phyloP scores from a whole-genome alignment of 139 green algal genomes.

The Limnomonas spitsbergensis region DNA sequence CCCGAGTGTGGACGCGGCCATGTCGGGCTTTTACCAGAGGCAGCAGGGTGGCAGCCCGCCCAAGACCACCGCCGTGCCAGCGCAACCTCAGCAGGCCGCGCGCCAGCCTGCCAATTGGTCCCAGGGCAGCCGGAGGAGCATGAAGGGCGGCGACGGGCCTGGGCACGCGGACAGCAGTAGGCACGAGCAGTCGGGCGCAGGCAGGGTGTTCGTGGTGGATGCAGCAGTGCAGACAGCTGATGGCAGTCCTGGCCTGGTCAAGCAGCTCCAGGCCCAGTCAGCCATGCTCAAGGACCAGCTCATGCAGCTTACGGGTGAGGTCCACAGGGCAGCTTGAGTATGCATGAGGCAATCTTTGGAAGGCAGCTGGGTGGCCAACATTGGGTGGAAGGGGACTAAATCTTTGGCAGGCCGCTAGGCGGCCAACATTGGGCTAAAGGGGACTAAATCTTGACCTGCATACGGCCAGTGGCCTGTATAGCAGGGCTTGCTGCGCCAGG shows the following conservation, averaged over 20 bases:
- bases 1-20: not conserved
- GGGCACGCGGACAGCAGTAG: not conserved
- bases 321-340: not conserved
- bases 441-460: too few relatives aligned
- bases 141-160: not conserved
- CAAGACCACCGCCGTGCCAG: not conserved
- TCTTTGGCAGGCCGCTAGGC: too few relatives aligned
- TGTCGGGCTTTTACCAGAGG: not conserved
- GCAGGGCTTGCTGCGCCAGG: too few relatives aligned
- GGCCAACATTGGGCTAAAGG: too few relatives aligned
- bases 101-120: not conserved
- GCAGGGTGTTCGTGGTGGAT: conserved; percentile 19
- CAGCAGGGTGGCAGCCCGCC: not conserved
- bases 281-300: conserved; percentile 44
- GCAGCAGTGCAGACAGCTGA: conserved; percentile 42
- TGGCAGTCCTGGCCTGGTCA: conserved; percentile 9
- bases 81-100: not conserved
- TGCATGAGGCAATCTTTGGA: too few relatives aligned
- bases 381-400: too few relatives aligned
- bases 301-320: conserved; percentile 28
- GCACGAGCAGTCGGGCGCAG: not conserved
- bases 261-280: conserved; percentile 35
- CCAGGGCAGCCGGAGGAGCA: conserved; percentile 16
- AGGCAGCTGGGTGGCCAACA: too few relatives aligned
- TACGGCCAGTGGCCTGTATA: too few relatives aligned